phyloP scores from a whole-genome alignment of 78 protist genomes.

The Bodo saltans region DNA sequence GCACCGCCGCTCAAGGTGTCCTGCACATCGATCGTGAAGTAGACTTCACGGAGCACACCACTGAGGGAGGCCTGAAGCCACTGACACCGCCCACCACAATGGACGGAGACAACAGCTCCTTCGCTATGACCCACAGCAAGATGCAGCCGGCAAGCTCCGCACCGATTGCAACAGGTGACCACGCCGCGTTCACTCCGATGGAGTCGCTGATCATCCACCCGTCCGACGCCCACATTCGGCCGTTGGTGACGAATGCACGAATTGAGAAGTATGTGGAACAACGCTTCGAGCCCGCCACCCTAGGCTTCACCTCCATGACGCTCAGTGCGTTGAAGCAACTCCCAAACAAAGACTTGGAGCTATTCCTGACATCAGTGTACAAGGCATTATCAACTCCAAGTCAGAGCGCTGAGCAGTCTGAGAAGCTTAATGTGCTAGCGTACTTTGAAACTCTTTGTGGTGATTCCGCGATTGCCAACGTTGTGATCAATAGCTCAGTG shows the following conservation, averaged over 20 bases:
- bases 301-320: slow-evolving; percentile 18
- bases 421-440: slow-evolving; percentile 17
- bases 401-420: background rate
- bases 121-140: background rate
- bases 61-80: background rate
- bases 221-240: slow-evolving; percentile 28
- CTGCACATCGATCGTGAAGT: background rate
- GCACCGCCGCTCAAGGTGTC: background rate
- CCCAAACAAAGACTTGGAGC: background rate
- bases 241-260: slow-evolving; percentile 23
- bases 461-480: slow-evolving; percentile 9
- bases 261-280: slow-evolving; percentile 22
- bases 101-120: background rate
- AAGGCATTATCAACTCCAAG: background rate
- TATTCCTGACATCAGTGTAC: slow-evolving; percentile 21
- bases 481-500: slow-evolving; percentile 21
- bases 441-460: slow-evolving; percentile 23
- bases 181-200: background rate
- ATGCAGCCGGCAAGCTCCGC: background rate
- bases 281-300: background rate
- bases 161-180: background rate
- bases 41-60: slow-evolving; percentile 1
- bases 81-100: background rate
- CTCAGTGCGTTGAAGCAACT: background rate
- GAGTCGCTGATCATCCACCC: background rate